Percentiles rank a stretch among this genome's conserved stretches.
Evolutionary conservation across 768 basidiomycete species (phyloP).

Genomic region (Pleurotus cornucopiae): DNA sequence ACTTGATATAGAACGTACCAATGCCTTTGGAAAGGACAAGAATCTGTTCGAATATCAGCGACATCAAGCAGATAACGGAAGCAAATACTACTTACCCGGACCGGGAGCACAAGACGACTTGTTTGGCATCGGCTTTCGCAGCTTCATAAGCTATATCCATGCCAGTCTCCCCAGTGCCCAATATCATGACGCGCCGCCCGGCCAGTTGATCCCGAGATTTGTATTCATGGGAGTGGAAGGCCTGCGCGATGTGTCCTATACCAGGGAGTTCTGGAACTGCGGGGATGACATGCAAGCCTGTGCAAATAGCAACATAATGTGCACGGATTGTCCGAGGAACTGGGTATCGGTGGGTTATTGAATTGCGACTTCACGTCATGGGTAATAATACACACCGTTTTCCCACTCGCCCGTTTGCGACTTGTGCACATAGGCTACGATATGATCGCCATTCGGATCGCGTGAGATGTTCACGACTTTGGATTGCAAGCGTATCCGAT

Average conservation of each 20-base stretch:
- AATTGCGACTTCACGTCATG: neutral
- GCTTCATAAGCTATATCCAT: constrained; percentile 54
- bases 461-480: constrained; percentile 36
- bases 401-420: constrained; percentile 22
- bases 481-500: constrained; percentile 30
- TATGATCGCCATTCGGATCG: constrained; percentile 27
- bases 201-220: constrained; percentile 40
- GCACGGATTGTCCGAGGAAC: constrained; percentile 27
- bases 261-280: constrained; percentile 47
- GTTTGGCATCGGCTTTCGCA: constrained; percentile 45
- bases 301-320: constrained; percentile 44
- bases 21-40: constrained; percentile 54
- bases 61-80: neutral
- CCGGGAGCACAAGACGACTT: constrained; percentile 49
- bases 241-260: constrained; percentile 32
- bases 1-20: constrained; percentile 24
- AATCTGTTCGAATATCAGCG: constrained; percentile 28
- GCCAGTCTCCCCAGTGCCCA: constrained; percentile 61
- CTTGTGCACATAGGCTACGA: constrained; percentile 28
- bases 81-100: constrained; percentile 30
- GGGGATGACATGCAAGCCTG: constrained; percentile 54
- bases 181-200: constrained; percentile 46
- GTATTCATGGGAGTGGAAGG: constrained; percentile 50
- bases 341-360: constrained; percentile 6
- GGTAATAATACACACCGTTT: constrained; percentile 15